Evolutionary conservation across 768 basidiomycete genomes (phyloP).

Genomic region (Daedaleopsis sinensis): DNA sequence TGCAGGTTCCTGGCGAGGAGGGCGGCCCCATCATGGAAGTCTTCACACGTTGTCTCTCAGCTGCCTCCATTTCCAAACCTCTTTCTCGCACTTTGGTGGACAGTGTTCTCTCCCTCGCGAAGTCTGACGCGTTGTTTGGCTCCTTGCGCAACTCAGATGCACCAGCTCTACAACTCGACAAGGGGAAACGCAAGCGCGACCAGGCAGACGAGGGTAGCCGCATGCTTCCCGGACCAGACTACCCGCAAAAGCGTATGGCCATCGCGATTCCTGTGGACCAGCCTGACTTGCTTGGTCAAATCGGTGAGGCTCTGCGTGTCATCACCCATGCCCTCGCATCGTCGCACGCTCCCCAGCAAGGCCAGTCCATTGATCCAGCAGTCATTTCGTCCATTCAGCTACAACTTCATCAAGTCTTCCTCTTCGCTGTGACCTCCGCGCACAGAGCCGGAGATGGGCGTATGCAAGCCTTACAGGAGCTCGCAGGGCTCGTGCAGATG

Average conservation of each 20-base stretch:
- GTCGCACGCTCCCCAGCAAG: constrained; percentile 32
- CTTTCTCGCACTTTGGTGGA: constrained; percentile 61
- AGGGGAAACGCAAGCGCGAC: constrained; percentile 78
- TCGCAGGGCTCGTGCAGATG: constrained; percentile 81
- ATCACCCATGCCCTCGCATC: constrained; percentile 52
- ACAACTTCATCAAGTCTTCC: constrained; percentile 75
- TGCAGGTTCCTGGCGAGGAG: constrained; percentile 48
- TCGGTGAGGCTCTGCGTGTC: constrained; percentile 61
- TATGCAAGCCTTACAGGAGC: constrained; percentile 68
- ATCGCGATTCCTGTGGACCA: constrained; percentile 24
- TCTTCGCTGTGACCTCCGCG: constrained; percentile 72
- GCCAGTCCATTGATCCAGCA: constrained; percentile 53
- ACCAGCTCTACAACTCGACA: constrained; percentile 62
- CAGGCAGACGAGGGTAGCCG: constrained; percentile 41
- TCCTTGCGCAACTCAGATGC: constrained; percentile 66
- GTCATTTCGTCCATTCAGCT: constrained; percentile 72
- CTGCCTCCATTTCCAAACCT: constrained; percentile 52
- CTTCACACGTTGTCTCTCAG: constrained; percentile 50
- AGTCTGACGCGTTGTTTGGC: constrained; percentile 67
- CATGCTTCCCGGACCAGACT: constrained; percentile 1
- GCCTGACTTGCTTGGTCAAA: constrained; percentile 51
- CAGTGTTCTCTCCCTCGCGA: constrained; percentile 63
- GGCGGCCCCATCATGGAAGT: constrained; percentile 59
- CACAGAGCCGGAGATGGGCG: constrained; percentile 41
- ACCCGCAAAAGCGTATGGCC: constrained; percentile 38